Evolutionary conservation across 2,329 filamentous ascomycete species (phyloP).

Genomic region (Dendrostoma leiphaemia): DNA sequence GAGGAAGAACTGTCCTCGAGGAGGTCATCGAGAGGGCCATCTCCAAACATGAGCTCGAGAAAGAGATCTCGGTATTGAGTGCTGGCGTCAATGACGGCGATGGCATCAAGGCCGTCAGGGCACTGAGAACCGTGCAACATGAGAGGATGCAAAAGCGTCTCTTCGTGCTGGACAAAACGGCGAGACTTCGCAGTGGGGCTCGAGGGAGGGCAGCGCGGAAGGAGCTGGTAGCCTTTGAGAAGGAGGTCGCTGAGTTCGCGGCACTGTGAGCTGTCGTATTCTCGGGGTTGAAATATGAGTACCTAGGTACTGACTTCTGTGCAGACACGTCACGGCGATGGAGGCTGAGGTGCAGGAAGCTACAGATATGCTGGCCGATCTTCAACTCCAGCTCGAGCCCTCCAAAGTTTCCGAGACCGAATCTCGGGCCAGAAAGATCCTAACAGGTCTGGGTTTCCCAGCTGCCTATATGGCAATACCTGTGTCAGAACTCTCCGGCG

Average conservation of each 20-base stretch:
- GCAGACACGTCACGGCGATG: conserved; percentile 41
- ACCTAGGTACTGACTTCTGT: background rate
- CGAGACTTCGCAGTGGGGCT: conserved; percentile 70
- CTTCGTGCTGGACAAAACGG: conserved; percentile 71
- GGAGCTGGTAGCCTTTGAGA: conserved; percentile 66
- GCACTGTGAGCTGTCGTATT: conserved; percentile 39
- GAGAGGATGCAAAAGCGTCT: conserved; percentile 61
- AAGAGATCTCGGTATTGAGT: conserved; percentile 59
- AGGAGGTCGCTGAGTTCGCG: conserved; percentile 58
- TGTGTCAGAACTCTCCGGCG: conserved; percentile 69
- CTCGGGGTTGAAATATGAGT: too few relatives aligned
- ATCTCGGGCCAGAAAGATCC: conserved; percentile 61
- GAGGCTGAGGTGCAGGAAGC: conserved; percentile 68
- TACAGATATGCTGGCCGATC: conserved; percentile 64
- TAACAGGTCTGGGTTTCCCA: conserved; percentile 71
- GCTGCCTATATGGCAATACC: conserved; percentile 58
- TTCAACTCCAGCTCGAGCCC: conserved; percentile 67
- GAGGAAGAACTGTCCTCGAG: conserved; percentile 53
- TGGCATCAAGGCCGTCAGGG: conserved; percentile 55
- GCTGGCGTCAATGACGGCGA: conserved; percentile 59
- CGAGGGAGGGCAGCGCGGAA: conserved; percentile 76
- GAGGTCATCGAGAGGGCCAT: conserved; percentile 64
- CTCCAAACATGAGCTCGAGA: conserved; percentile 53
- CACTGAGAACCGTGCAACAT: conserved; percentile 61
- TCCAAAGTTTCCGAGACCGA: conserved; percentile 64